phyloP scores from a whole-genome alignment of 441 rosid species.

The Populus hybrid region DNA sequence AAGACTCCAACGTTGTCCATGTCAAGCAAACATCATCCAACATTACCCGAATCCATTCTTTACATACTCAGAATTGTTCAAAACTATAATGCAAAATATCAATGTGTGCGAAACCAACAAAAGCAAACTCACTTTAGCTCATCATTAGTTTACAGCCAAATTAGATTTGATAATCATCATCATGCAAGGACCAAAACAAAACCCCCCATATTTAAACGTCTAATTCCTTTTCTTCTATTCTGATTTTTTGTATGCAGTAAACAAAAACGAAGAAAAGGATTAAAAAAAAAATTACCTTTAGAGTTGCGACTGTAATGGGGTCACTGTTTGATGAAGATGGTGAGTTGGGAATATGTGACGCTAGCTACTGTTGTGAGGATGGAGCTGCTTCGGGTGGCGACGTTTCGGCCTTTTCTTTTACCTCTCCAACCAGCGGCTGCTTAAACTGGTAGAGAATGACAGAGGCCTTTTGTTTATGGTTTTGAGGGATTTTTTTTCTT shows the following conservation, averaged over 20 bases:
- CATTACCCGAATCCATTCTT: background rate
- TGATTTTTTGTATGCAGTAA: background rate
- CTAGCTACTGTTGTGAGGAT: background rate
- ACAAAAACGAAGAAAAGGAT: background rate
- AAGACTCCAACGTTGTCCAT: background rate
- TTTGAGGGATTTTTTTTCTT: background rate
- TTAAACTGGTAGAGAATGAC: background rate
- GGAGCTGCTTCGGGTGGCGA: background rate
- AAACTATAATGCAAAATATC: background rate
- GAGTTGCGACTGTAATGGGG: background rate
- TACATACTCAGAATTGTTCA: background rate
- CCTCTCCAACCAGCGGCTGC: background rate
- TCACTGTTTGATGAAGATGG: background rate
- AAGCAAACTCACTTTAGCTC: background rate
- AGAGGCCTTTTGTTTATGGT: background rate
- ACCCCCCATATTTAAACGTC: background rate
- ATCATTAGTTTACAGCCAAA: background rate
- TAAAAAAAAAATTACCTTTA: background rate
- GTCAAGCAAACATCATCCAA: background rate
- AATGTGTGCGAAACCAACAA: background rate
- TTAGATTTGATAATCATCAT: background rate
- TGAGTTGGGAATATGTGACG: background rate
- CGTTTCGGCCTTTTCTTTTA: background rate
- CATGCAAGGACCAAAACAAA: background rate
- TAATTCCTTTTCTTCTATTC: background rate